Conservation (phyloP, 2,329 filamentous ascomycete genomes). For the Byssothecium circinans region DNA sequence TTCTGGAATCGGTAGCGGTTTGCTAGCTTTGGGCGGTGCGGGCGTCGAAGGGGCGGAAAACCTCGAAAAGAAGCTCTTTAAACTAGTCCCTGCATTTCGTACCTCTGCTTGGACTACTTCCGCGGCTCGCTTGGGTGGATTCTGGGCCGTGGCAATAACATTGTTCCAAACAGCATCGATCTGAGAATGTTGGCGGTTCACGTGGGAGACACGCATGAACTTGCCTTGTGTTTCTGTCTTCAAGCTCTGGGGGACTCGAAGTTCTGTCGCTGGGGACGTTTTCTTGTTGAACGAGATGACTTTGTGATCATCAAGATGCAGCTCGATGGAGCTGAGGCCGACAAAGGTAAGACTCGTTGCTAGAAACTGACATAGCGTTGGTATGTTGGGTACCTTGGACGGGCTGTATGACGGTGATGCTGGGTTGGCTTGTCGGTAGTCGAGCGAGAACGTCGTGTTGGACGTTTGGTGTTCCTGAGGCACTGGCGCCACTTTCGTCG, state of each 20-base stretch:
- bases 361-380: slow-evolving; percentile 87
- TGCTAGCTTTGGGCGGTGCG: slow-evolving; percentile 21
- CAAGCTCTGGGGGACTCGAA: slow-evolving; percentile 76
- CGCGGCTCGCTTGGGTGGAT: slow-evolving; percentile 44
- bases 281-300: slow-evolving; percentile 81
- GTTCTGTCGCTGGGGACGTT: slow-evolving; percentile 71
- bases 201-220: slow-evolving; percentile 80
- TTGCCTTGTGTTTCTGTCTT: slow-evolving; percentile 82
- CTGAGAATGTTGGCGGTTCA: slow-evolving; percentile 84
- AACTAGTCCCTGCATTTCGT: slow-evolving; percentile 36
- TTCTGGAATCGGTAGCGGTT: slow-evolving; percentile 18
- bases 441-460: slow-evolving; percentile 89
- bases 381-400: slow-evolving; percentile 80
- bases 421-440: slow-evolving; percentile 80
- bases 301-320: slow-evolving; percentile 86
- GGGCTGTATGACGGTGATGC: slow-evolving; percentile 42
- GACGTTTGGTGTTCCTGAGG: slow-evolving; percentile 65
- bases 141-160: slow-evolving; percentile 79
- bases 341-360: slow-evolving; percentile 97
- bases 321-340: slow-evolving; percentile 80
- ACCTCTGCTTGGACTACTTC: slow-evolving; percentile 40
- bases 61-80: slow-evolving; percentile 46
- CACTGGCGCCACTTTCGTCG: slow-evolving; percentile 81
- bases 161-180: slow-evolving; percentile 91
- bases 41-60: slow-evolving; percentile 32